Percentiles rank a stretch among this genome's conserved stretches.
Conservation (phyloP, 345 rosid species). For the Sapria himalayana region DNA sequence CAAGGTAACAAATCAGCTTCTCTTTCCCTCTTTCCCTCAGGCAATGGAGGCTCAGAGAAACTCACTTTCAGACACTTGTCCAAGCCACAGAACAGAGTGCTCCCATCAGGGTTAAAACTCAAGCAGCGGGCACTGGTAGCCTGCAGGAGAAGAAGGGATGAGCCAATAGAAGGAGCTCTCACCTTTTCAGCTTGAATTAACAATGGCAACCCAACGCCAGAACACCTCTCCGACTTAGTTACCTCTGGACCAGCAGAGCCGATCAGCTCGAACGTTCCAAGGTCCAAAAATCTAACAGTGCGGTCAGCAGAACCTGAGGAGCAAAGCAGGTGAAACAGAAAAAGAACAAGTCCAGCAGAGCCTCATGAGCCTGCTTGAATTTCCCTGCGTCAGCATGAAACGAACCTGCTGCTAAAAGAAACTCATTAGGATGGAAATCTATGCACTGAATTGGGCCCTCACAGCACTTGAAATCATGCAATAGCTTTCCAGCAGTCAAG, state of each 20-base stretch:
- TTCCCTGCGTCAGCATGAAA: neutral
- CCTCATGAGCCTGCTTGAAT: too few species aligned
- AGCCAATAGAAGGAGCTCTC: slow-evolving; percentile 2
- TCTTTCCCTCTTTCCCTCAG: too few species aligned
- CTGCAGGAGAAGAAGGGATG: slow-evolving; percentile 17
- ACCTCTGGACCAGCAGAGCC: slow-evolving; percentile 98
- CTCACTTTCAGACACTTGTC: slow-evolving; percentile 79
- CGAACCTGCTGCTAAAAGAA: slow-evolving; percentile 86
- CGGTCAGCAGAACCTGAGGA: slow-evolving; percentile 94
- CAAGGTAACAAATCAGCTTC: too few species aligned
- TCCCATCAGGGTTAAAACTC: slow-evolving; percentile 89
- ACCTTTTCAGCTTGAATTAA: slow-evolving; percentile 3
- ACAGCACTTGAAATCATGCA: slow-evolving; percentile 78
- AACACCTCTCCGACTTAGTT: too few species aligned
- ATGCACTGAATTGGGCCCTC: slow-evolving; percentile 93
- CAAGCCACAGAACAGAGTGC: slow-evolving; percentile 81
- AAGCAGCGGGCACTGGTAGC: slow-evolving; percentile 76
- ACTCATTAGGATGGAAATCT: slow-evolving; percentile 97
- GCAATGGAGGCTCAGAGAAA: too few species aligned
- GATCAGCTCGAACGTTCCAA: slow-evolving; percentile 88
- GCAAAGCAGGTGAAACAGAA: slow-evolving; percentile 2
- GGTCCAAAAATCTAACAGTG: slow-evolving; percentile 97
- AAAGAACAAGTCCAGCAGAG: neutral
- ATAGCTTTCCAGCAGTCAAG: slow-evolving; percentile 88
- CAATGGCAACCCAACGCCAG: neutral